A percentile compares a stretch with the other conserved stretches of the same genome.
phyloP scores from a whole-genome alignment of 495 filamentous ascomycete genomes.

The Neurospora hispaniola region DNA sequence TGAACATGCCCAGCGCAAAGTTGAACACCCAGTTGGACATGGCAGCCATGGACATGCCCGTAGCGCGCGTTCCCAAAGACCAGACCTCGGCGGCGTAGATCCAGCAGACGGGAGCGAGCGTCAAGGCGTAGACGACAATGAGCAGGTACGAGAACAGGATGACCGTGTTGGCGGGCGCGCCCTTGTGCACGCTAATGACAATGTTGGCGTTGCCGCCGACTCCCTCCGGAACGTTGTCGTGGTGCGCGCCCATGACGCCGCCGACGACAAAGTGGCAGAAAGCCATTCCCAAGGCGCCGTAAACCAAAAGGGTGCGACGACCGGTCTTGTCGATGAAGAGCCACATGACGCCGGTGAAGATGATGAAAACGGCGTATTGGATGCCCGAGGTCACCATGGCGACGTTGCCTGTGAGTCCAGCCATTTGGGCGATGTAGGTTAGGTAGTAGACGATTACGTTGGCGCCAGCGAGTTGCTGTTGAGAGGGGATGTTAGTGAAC shows the following conservation, averaged over 20 bases:
- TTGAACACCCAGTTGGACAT: conserved; percentile 71
- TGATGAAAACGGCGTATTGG: conserved; percentile 67
- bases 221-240: conserved; percentile 38
- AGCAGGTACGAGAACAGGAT: conserved; percentile 66
- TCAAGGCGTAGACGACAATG: conserved; percentile 60
- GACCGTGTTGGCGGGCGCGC: conserved; percentile 52
- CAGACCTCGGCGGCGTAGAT: conserved; percentile 70
- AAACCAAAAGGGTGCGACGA: conserved; percentile 58
- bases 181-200: conserved; percentile 45
- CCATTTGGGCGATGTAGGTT: conserved; percentile 64
- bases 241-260: conserved; percentile 38
- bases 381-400: conserved; percentile 58
- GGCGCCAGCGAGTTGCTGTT: conserved; percentile 58
- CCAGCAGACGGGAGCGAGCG: conserved; percentile 60
- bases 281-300: conserved; percentile 59
- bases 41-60: conserved; percentile 56
- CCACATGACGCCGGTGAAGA: conserved; percentile 54
- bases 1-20: conserved; percentile 61
- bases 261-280: conserved; percentile 59
- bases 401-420: conserved; percentile 49
- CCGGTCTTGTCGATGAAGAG: conserved; percentile 67
- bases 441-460: conserved; percentile 66
- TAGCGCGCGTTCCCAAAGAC: conserved; percentile 62
- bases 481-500: conserved; percentile 15
- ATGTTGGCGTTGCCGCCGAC: conserved; percentile 59